Percentiles rank a stretch among this genome's conserved stretches.
phyloP scores from a whole-genome alignment of 2,329 filamentous ascomycete species.

The Paraphaeosphaeria minitans region DNA sequence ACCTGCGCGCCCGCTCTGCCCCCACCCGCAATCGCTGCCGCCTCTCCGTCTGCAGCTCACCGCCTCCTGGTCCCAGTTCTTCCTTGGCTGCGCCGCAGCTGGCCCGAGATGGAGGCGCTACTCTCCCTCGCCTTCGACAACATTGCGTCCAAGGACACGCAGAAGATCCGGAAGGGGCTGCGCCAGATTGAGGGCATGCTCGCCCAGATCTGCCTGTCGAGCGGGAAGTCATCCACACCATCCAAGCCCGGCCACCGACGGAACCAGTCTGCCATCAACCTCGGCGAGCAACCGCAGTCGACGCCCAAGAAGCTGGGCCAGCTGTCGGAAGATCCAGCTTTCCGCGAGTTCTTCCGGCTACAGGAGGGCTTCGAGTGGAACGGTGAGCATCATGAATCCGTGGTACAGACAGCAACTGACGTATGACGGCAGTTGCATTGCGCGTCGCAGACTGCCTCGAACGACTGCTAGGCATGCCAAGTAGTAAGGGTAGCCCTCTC shows the following conservation, averaged over 20 bases:
- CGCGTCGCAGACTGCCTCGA: conserved; percentile 86
- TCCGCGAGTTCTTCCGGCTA: conserved; percentile 93
- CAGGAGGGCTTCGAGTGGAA: conserved; percentile 99
- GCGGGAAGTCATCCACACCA: conserved; percentile 37
- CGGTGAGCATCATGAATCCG: conserved; percentile 51
- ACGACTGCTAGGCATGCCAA: conserved; percentile 78
- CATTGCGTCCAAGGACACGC: conserved; percentile 86
- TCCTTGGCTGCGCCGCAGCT: conserved; percentile 10
- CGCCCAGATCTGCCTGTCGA: conserved; percentile 88
- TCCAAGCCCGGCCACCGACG: conserved; percentile 42
- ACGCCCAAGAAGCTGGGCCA: conserved; percentile 63
- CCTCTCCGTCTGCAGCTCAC: conserved; percentile 5
- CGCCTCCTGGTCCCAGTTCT: conserved; percentile 10
- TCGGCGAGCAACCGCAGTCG: conserved; percentile 37
- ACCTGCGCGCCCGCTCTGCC: background rate
- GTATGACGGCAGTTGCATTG: conserved; percentile 66
- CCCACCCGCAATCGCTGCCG: conserved; percentile 6
- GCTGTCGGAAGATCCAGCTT: conserved; percentile 81
- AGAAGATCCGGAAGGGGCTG: conserved; percentile 90
- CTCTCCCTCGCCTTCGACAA: conserved; percentile 95
- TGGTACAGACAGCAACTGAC: conserved; percentile 13
- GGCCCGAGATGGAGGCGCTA: conserved; percentile 77
- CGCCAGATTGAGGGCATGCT: conserved; percentile 93
- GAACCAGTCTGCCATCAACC: conserved; percentile 44
- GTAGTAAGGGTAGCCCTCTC: conserved; percentile 50